Base-by-base conservation (phyloP, 2,329 filamentous ascomycete genomes). In the Penicillium sp. region DNA sequence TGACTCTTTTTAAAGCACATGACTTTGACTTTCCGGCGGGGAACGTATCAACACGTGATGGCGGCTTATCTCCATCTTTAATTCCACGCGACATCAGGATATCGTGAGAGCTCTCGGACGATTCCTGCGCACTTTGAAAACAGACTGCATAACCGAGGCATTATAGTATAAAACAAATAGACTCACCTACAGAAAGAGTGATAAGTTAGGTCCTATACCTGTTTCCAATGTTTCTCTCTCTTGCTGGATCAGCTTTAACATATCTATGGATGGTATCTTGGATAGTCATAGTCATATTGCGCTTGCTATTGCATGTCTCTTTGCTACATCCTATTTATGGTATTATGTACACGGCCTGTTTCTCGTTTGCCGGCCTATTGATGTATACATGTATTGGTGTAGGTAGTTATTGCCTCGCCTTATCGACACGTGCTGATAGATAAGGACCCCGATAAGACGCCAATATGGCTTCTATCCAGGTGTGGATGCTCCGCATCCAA, bases 1-100 rank as follows among this genome's bases (percentile, higher is more conserved):
- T 63, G 59, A 63, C 60, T 63, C 55, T 23, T 48, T 55, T 55
- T 6, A 8, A 1, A 0, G 18, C 57, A 61, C 57, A 55, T 61
- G 60, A 56, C 39, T 25, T 18, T 39, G 13, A 50, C 50, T 63
- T 60, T 51, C 59, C 59, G 55, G 49, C 52, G 59, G 55, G 57
- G 57, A 56, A 29, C 42, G 57, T 55, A 59, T 55, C 52, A 3
- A 31, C 60, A 57, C 54, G 57, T 62, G 54, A 54, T 23, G 9
- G 2, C 0, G 1, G 18, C 21, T 40, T 41, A 41, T 47, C 35
- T 21, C 25, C 5, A n/a, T n/a, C 3, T 31, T n/a, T 46, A 47
- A 6, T 27, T 27, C 45, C 45, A 46, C 45, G 13, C 31, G 9
- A 21, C 10, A 25, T 27, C 16, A 12, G 18, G 5, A 27, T 12